Evolutionary conservation across 441 rosid genomes (phyloP).

Genomic region (Kokia cookei): DNA sequence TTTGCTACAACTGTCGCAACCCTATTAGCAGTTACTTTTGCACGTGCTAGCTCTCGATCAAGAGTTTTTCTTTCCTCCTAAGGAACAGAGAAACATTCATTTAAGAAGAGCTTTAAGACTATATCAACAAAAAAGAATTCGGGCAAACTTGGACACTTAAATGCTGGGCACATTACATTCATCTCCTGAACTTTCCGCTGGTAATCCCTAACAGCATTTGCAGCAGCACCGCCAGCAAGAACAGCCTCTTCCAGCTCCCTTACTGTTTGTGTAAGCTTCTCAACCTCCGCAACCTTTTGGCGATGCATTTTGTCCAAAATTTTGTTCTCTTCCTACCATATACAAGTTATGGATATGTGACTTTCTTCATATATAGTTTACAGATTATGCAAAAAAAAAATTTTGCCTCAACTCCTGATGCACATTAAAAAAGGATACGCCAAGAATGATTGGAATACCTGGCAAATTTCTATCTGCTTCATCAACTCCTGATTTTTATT

Average conservation of each 20-base stretch:
- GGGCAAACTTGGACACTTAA: not conserved
- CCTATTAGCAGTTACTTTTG: slow-evolving; percentile 94
- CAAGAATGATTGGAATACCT: slow-evolving; percentile 39
- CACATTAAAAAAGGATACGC: not conserved
- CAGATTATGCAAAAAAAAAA: not conserved
- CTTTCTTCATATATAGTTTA: not conserved
- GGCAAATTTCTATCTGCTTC: slow-evolving; percentile 97
- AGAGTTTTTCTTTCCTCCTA: slow-evolving; percentile 97
- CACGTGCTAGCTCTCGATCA: slow-evolving; percentile 96
- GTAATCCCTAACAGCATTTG: slow-evolving; percentile 96
- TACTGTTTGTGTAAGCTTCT: slow-evolving; percentile 95
- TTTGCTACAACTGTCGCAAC: slow-evolving; percentile 97
- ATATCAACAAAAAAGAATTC: slow-evolving; percentile 3
- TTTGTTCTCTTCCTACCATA: slow-evolving; percentile 86
- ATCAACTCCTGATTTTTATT: slow-evolving; percentile 96
- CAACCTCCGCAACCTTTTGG: slow-evolving; percentile 98
- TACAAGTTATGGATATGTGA: slow-evolving; percentile 14
- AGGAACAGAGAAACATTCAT: slow-evolving; percentile 11
- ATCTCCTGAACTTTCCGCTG: slow-evolving; percentile 97
- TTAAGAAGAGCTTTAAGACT: slow-evolving; percentile 15
- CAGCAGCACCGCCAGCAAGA: slow-evolving; percentile 99
- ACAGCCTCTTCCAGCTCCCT: slow-evolving; percentile 98
- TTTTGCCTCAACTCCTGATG: not conserved
- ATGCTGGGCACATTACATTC: slow-evolving; percentile 56
- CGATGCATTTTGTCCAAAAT: slow-evolving; percentile 93